A percentile compares a stretch with the other conserved stretches of the same genome.
Evolutionary conservation across 371 early-diverging fungal genomes (phyloP).

Genomic region (Neoconidiobolus thromboides): DNA sequence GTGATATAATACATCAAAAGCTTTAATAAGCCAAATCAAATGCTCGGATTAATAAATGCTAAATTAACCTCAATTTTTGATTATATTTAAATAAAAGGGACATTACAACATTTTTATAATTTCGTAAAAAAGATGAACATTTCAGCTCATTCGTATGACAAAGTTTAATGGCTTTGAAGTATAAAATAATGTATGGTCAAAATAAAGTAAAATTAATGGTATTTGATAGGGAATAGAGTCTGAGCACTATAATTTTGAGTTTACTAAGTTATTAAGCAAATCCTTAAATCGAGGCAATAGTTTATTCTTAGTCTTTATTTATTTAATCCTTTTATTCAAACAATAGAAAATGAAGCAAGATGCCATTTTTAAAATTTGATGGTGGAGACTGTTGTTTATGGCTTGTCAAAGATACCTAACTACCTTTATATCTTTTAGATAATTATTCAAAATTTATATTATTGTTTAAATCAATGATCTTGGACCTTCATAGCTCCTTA

Average conservation of each 20-base stretch:
- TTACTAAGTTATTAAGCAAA: neutral
- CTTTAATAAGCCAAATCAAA: too few species aligned
- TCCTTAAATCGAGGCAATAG: neutral
- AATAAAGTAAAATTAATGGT: too few species aligned
- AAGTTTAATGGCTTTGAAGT: neutral
- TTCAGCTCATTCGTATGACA: neutral
- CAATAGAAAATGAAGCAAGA: neutral
- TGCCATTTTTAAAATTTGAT: neutral
- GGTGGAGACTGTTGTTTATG: neutral
- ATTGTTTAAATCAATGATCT: neutral
- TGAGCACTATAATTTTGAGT: neutral
- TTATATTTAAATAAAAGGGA: neutral
- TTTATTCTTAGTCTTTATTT: neutral
- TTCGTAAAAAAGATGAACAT: neutral
- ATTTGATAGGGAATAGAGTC: neutral
- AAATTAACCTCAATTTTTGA: too few species aligned
- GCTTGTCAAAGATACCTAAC: neutral
- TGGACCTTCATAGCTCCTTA: neutral
- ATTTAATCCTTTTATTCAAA: neutral
- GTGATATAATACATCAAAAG: too few species aligned
- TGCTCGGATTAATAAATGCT: too few species aligned
- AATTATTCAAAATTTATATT: neutral
- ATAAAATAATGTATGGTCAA: neutral
- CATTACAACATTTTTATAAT: neutral
- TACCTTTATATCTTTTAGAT: neutral